Evolutionary conservation across 1,284 basidiomycete species (phyloP).

Genomic region (Pholiota adiposa): DNA sequence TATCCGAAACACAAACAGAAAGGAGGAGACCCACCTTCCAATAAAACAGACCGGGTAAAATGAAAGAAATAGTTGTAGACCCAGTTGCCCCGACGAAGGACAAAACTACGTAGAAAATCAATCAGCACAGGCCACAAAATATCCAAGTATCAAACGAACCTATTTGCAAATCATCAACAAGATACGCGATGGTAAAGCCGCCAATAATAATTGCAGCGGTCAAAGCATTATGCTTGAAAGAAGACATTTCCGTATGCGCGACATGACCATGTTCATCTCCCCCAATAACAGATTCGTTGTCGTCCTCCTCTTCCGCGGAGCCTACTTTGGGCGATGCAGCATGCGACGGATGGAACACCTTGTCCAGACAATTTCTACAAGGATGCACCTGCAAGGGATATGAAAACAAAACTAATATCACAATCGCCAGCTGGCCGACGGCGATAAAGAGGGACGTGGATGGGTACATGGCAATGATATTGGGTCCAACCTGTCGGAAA

Average conservation of each 20-base stretch:
- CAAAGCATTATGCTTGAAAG: slow-evolving; percentile 74
- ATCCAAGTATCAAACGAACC: slow-evolving; percentile 52
- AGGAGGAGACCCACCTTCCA: slow-evolving; percentile 63
- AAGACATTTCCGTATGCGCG: slow-evolving; percentile 65
- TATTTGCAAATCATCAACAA: slow-evolving; percentile 83
- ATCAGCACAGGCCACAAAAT: slow-evolving; percentile 12
- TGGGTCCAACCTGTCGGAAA: slow-evolving; percentile 72
- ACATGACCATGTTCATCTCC: slow-evolving; percentile 58
- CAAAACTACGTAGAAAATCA: slow-evolving; percentile 70
- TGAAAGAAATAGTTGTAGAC: slow-evolving; percentile 96
- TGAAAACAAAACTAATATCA: slow-evolving; percentile 87
- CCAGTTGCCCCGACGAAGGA: slow-evolving; percentile 98
- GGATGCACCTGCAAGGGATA: slow-evolving; percentile 95
- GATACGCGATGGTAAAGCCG: slow-evolving; percentile 81
- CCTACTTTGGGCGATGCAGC: slow-evolving; percentile 28
- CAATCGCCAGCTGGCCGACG: slow-evolving; percentile 91
- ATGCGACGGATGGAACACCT: slow-evolving; percentile 69
- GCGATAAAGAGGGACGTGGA: slow-evolving; percentile 93
- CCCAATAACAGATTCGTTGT: slow-evolving; percentile 39
- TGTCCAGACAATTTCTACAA: slow-evolving; percentile 91
- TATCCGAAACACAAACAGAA: slow-evolving; percentile 8
- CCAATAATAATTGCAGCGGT: slow-evolving; percentile 74
- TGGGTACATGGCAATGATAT: slow-evolving; percentile 96
- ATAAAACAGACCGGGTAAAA: slow-evolving; percentile 88
- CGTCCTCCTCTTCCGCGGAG: slow-evolving; percentile 46